Evolutionary conservation across 768 basidiomycete species (phyloP), one percentile per base, ranked within the genome.

Genomic region (Lepiota brunneoincarnata): DNA sequence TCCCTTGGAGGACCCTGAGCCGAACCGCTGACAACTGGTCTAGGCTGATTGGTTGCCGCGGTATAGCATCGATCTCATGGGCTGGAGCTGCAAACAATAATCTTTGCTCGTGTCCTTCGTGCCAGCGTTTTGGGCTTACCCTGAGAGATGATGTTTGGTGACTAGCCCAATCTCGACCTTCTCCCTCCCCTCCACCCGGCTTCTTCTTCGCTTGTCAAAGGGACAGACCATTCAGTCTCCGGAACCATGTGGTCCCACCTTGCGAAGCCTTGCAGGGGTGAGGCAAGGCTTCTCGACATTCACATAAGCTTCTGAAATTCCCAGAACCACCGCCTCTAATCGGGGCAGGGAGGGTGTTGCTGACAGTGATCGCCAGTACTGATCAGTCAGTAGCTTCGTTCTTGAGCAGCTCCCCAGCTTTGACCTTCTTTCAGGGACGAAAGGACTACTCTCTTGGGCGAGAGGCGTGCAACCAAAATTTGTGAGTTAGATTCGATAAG

Each of bases 1-100:
- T 10, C 31, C 14, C 4, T 20, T 11, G 35, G 15, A 35, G 34
- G 43, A 34, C 40, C 34, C 42, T 36, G 42, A 10, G 14, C 39
- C 11, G 31, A 21, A 40, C 17, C 39, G 50, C 50, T 51, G 41
- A 51, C 50, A 43, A 51, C 41, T 11, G 50, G 41, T 10, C 51
- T 20, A 24, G 51, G 42, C 42, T 52, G 42, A 52, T 52, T 52
- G 51, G 51, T 43, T 52, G 36, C 51, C 31, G 36, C 42, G 36
- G 15, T 47, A 20, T 23, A 21, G 24, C 45, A 34, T 11, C 20
- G 45, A 46, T 46, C 45, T 46, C 26, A 20, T 46, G 28, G n/a
- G 12, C 34, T 34, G 10, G 17, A 23, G 20, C 4, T 24, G 18
- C 14, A 43, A 15, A 35, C 31, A 26, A 35, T 11, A 40, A 18